Percentiles rank a stretch among this genome's conserved stretches.
Evolutionary conservation across 305 asterid species (phyloP).

Genomic region (Plantago coronopus): DNA sequence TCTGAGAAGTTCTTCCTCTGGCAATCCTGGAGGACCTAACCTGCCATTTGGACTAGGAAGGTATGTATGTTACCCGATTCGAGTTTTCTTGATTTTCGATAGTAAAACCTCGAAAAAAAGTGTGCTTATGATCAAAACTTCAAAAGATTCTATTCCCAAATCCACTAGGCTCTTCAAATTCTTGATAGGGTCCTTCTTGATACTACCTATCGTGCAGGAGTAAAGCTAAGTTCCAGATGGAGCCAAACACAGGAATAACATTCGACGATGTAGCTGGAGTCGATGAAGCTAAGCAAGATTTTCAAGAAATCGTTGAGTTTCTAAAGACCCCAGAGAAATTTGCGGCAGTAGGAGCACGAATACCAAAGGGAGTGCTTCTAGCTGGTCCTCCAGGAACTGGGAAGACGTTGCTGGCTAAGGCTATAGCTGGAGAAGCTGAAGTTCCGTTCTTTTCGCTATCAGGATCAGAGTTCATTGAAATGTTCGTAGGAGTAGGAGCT

Average conservation of each 20-base stretch:
- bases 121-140: too few relatives aligned
- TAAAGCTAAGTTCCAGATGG: constrained; percentile 69
- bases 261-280: constrained; percentile 71
- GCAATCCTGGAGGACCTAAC: constrained; percentile 51
- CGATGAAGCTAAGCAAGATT: constrained; percentile 68
- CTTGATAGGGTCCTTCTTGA: neutral
- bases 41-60: constrained; percentile 71
- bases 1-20: constrained; percentile 37
- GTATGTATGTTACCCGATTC: constrained; percentile 23
- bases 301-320: constrained; percentile 57
- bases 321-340: constrained; percentile 56
- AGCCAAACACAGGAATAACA: constrained; percentile 60
- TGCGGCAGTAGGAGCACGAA: constrained; percentile 55
- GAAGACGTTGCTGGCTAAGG: constrained; percentile 64
- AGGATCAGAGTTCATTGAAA: constrained; percentile 72
- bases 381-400: constrained; percentile 76
- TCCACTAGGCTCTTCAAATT: neutral
- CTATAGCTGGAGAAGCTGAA: constrained; percentile 73
- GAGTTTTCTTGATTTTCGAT: too few relatives aligned
- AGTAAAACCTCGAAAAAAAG: too few relatives aligned
- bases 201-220: constrained; percentile 33
- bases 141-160: neutral
- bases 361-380: constrained; percentile 58
- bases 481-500: constrained; percentile 84
- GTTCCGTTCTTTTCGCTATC: constrained; percentile 66